Evolutionary conservation across 179 eudicot genomes (phyloP), one percentile per base, ranked within the genome.

Genomic region (Vitellaria paradoxa): DNA sequence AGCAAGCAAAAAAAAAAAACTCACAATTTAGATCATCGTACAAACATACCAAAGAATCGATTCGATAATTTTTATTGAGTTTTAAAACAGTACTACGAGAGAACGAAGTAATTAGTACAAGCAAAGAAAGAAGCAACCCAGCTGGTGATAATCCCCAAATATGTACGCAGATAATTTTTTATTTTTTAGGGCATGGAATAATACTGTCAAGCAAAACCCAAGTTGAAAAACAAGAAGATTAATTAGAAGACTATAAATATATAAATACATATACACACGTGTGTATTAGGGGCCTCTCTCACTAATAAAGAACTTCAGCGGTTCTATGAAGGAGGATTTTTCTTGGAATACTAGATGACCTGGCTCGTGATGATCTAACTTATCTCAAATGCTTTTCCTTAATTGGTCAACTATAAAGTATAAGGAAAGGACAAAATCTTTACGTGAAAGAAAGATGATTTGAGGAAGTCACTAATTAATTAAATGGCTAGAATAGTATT

Each of bases 291-390:
- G 20, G 9, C 14, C 9, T 21, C 59, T 13, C 21, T 62, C 68
- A 10, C 20, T 2, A 0, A 5, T 14, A 6, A 45, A 59, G 18
- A 45, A 18, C 37, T 46, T 45, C 46, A 46, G 56, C 77, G 45
- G 21, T 7, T 49, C 45, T 4, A 46, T 62, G 45, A 21, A 74
- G 68, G 21, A 62, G 30, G 69, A 75, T 75, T 63, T 75, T 75
- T 3, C 47, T 47, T 63, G 60, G 47, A 63, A 17, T 9, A 40
- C 42, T 8, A 56, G 30, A 7, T 20, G 17, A 55, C 56, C 17
- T 0, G 46, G 24, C 52, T 42, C 3, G 45, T 30, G 37, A 66
- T 15, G 17, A 65, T 63, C 23, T 30, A 64, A 75, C 18, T 50
- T 6, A 50, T 53, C 37, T 20, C 60, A 18, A 74, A 74, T 12